Evolutionary conservation across 441 rosid genomes (phyloP), one percentile per base, ranked within the genome.

Genomic region (Brassica balearica): DNA sequence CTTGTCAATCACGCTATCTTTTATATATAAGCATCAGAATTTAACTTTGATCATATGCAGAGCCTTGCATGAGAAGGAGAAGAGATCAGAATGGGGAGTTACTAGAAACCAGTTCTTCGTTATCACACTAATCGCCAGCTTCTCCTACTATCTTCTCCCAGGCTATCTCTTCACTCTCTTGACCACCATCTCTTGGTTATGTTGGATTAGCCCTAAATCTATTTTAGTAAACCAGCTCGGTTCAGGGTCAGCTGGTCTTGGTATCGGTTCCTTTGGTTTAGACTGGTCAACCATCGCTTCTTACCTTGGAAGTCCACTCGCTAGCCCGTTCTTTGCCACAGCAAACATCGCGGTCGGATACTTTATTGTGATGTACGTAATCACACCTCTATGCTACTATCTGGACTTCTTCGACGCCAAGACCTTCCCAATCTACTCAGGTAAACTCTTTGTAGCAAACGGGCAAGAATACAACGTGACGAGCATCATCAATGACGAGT

Each of bases 271-370:
- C 4, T 4, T 92, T 0, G 92, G 88, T 22, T 17, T 92, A n/a
- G 94, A 92, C 58, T 91, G 97, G 97, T 46, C 92, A 17, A 87
- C 95, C 10, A 71, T 90, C 15, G 82, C 92, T 9, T 68, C 94
- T 2, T 88, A 85, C 81, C 87, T 92, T 0, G 91, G 91, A 12
- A 90, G 92, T 69, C 97, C 97, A 2, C 84, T 93, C 0, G 98
- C 97, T 34, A 89, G 95, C 66, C 98, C 98, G 0, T 90, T 91
- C 87, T 93, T 91, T 60, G 98, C 97, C 3, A 87, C 93, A 1
- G 92, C 86, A 25, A 91, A 91, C 75, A 25, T 91, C 0, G 90
- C 93, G 0, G 83, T 82, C 55, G 97, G 97, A 11, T 93, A 84
- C 80, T 64, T 76, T 77, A 86, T 91, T 2, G 68, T 89, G 9